Base-by-base conservation (phyloP, 139 green algal species). In the Deuterostichococcus epilithicus region DNA sequence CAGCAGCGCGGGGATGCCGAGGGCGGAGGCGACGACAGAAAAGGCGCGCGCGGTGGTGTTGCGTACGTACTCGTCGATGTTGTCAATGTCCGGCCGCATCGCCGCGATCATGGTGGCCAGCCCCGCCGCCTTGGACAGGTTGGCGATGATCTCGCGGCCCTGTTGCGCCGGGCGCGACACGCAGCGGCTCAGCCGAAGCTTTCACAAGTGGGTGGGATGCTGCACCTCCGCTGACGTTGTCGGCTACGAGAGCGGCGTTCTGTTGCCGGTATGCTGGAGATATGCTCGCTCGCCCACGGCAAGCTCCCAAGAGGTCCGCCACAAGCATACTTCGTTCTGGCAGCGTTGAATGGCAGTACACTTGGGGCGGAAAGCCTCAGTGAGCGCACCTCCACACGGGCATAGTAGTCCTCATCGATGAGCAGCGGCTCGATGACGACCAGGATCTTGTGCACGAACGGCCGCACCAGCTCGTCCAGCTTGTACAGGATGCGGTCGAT, bases 341-440 rank as follows among this genome's bases (percentile, higher is more conserved):
- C 2, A 67, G 58, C 26, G 58, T 25, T 67, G 58, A 2, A 2
- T 32, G 58, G 58, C 25, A 67, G 58, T 67, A 26, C 2, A 32
- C 26, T 1, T 67, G 25, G 28, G 58, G 58, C 58, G 26, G 58
- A 25, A 25, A 67, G 58, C 58, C 58, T 8, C 58, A 67, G 3
- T 25, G 25, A 67, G 58, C n/a, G 25, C 15, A 72, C 30, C 76
- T 91, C 86, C 60, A 98, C 93, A 69, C 95, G 92, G 2, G 95
- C 96, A 75, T 99, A 99, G 89, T 99, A 99, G 87, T 99, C 96
- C 88, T 99, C 96, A 76, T 99, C 96, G 79, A 99, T 99, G 13
- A 99, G 89, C 86, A 99, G 89, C 25, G 96, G 96, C 90, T 99
- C 94, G 75, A 99, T 99, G 67, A 99, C 96, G 37, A 99, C 96